Evolutionary conservation across 2,329 filamentous ascomycete genomes (phyloP).

Genomic region (Verticillium klebahnii): DNA sequence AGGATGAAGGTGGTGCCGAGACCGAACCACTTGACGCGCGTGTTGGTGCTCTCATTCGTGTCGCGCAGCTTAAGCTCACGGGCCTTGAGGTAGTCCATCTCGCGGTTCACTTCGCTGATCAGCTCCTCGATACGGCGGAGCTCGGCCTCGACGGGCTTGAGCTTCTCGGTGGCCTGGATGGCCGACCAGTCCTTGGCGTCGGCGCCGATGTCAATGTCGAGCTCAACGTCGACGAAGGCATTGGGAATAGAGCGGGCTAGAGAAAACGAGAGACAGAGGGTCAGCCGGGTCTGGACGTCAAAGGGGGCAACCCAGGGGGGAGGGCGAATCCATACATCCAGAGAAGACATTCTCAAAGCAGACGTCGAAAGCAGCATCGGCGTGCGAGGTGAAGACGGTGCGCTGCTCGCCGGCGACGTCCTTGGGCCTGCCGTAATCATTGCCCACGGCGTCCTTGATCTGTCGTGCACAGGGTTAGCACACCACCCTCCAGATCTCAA

Average conservation of each 20-base stretch:
- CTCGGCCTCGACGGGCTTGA: slow-evolving; percentile 95
- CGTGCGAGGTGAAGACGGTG: slow-evolving; percentile 89
- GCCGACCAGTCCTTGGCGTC: slow-evolving; percentile 98
- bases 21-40: slow-evolving; percentile 97
- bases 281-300: slow-evolving; percentile 11
- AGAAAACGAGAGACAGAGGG: neutral
- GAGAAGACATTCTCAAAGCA: slow-evolving; percentile 87
- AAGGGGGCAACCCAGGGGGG: neutral
- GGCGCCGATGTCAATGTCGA: slow-evolving; percentile 93
- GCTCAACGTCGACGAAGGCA: slow-evolving; percentile 71
- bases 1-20: slow-evolving; percentile 90
- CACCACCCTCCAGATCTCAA: slow-evolving; percentile 1
- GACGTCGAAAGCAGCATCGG: slow-evolving; percentile 89
- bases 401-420: slow-evolving; percentile 89
- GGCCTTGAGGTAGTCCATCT: slow-evolving; percentile 92
- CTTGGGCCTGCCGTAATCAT: slow-evolving; percentile 89
- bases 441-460: slow-evolving; percentile 94
- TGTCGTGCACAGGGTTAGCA: slow-evolving; percentile 30
- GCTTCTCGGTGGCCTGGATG: slow-evolving; percentile 93
- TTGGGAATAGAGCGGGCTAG: slow-evolving; percentile 33
- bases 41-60: slow-evolving; percentile 99
- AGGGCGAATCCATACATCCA: slow-evolving; percentile 52
- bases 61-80: slow-evolving; percentile 95
- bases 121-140: slow-evolving; percentile 89
- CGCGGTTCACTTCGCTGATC: slow-evolving; percentile 78